These are phyloP conservation scores for Ogataea haglerorum DNA, from an alignment of 805 yeast genomes.

Conservation along the genomic window DNA sequence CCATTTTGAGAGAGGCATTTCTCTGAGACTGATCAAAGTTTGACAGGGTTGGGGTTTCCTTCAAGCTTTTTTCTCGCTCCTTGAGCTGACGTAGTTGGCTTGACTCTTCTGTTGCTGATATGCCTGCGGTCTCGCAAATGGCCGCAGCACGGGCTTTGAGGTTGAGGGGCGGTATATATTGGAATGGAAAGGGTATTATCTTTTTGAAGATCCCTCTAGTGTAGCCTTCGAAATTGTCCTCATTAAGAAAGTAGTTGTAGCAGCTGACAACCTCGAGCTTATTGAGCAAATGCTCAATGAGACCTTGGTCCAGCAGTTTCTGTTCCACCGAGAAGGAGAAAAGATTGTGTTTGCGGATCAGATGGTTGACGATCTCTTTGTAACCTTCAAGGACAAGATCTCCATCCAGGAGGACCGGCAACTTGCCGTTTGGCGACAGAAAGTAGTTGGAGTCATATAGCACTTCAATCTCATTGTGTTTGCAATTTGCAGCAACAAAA, in stretches of 20 bases:
- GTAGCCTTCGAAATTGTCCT: slow-evolving; percentile 55
- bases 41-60: slow-evolving; percentile 29
- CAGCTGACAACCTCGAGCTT: slow-evolving; percentile 47
- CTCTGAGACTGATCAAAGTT: slow-evolving; percentile 27
- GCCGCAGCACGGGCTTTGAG: slow-evolving; percentile 34
- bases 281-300: slow-evolving; percentile 39
- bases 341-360: slow-evolving; percentile 17
- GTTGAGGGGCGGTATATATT: slow-evolving; percentile 61
- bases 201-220: slow-evolving; percentile 52
- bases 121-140: slow-evolving; percentile 33
- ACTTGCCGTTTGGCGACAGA: slow-evolving; percentile 42
- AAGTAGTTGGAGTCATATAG: slow-evolving; percentile 59
- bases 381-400: slow-evolving; percentile 38
- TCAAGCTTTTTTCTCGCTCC: slow-evolving; percentile 24
- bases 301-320: slow-evolving; percentile 40
- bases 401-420: slow-evolving; percentile 44
- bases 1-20: slow-evolving; percentile 20
- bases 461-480: slow-evolving; percentile 31
- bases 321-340: slow-evolving; percentile 5
- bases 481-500: slow-evolving; percentile 33
- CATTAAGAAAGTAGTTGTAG: slow-evolving; percentile 55
- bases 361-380: slow-evolving; percentile 35
- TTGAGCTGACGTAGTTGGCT: slow-evolving; percentile 25
- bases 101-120: slow-evolving; percentile 29
- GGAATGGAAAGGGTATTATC: slow-evolving; percentile 68